Base-by-base conservation (phyloP, 2,329 filamentous ascomycete species). In the Neocucurbitaria cava region DNA sequence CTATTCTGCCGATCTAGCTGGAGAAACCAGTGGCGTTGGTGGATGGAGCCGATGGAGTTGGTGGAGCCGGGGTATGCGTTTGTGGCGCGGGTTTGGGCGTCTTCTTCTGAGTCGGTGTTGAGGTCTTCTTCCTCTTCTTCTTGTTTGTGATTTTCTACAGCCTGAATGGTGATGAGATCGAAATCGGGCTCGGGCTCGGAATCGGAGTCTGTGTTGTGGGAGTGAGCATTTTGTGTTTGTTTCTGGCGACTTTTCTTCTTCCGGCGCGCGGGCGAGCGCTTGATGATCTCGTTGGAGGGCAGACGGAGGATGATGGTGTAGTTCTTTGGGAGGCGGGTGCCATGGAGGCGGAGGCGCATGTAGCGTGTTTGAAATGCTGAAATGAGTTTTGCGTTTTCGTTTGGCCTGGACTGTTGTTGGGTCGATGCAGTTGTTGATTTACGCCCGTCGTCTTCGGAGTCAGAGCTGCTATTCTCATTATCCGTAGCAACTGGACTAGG, bases 11-110 rank as follows among this genome's bases (percentile, higher is more conserved):
- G 79, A 64, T 91, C 88, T 1, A 91, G 76, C 10, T 83, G 83
- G 17, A 90, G 64, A 54, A 85, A 89, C 89, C 87, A 91, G 38
- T 80, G 79, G 5, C 88, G 81, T 69, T 90, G 87, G 62, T 90
- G 83, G 3, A 90, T 77, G 33, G 87, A 89, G 5, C 83, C 85
- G 36, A 91, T 87, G 2, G 80, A 83, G 64, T 91, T 91, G 1
- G 65, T 78, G 0, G 89, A 86, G 5, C 88, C 88, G 0, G 83
- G 76, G 64, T 91, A 91, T 4, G 88, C 86, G 62, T 91, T 91
- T 5, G 82, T 85, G 2, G 70, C 69, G 7, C 85, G 82, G 21
- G 88, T 79, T 35, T 45, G 44, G 1, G 56, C 51, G 13, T 82
- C 73, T 59, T 61, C 54, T 15, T 59, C 56, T 1, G 47, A 31